A percentile compares a stretch with the other conserved stretches of the same genome.
Evolutionary conservation across 306 rosid species (phyloP).

Genomic region (Luffa aegyptiaca): DNA sequence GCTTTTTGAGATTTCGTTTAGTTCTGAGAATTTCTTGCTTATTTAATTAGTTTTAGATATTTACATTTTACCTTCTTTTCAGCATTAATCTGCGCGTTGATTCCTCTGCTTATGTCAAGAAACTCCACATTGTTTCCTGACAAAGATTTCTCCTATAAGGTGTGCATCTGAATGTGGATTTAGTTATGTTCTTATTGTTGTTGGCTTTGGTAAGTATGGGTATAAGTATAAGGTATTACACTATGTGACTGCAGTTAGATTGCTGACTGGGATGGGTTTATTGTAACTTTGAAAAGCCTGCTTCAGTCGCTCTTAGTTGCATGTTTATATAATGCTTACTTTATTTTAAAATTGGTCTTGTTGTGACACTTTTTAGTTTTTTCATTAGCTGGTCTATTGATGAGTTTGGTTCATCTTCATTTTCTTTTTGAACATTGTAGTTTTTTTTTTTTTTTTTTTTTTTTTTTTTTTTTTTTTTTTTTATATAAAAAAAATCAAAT

Average conservation of each 20-base stretch:
- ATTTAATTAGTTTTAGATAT: not conserved
- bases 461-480: no score
- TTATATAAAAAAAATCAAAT: no score
- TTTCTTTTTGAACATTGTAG: no score
- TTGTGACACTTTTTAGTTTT: no score
- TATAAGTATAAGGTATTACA: not conserved
- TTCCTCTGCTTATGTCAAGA: conserved; percentile 88
- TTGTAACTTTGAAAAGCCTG: not conserved
- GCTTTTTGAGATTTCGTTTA: conserved; percentile 9
- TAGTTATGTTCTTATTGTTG: not conserved
- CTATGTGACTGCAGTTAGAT: not conserved
- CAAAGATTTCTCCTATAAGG: conserved; percentile 69
- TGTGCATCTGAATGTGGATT: conserved; percentile 12
- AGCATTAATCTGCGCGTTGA: conserved; percentile 91
- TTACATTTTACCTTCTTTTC: conserved; percentile 24
- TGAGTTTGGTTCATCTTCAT: no score
- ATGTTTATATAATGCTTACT: not conserved
- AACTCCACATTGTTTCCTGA: conserved; percentile 76
- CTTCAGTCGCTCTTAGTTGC: not conserved
- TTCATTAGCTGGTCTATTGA: no score
- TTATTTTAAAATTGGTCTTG: not conserved
- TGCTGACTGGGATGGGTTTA: not conserved
- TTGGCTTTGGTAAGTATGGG: not conserved
- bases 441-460: no score
- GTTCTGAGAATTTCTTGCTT: conserved; percentile 10